These are phyloP conservation scores for Vicia sativa DNA, from an alignment of 306 rosid species.

Conservation along the genomic window DNA sequence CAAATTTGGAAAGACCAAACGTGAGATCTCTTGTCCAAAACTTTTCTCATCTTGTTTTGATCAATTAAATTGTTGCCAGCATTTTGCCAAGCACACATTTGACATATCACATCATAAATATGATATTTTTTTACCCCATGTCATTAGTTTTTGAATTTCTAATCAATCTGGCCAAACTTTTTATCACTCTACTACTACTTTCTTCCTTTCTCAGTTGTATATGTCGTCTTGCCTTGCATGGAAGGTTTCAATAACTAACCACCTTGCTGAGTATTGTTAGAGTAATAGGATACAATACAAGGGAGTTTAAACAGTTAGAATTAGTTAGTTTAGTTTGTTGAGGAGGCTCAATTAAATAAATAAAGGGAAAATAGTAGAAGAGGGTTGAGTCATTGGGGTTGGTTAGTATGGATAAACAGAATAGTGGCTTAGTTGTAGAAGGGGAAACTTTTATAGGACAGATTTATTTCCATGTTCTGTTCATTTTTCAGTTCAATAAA, in stretches of 20 bases:
- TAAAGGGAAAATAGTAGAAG: slow-evolving; percentile 1
- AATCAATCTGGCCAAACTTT: slow-evolving; percentile 1
- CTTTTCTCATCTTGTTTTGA: slow-evolving; percentile 26
- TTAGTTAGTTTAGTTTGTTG: slow-evolving; percentile 4
- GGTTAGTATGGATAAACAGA: slow-evolving; percentile 11
- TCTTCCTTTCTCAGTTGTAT: slow-evolving; percentile 8
- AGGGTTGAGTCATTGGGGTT: not conserved
- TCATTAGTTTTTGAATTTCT: slow-evolving; percentile 14
- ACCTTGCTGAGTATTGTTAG: slow-evolving; percentile 10
- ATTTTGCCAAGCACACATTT: slow-evolving; percentile 19
- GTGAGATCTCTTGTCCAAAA: slow-evolving; percentile 57
- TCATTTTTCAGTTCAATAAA: slow-evolving; percentile 5
- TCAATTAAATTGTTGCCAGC: slow-evolving; percentile 26
- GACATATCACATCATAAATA: slow-evolving; percentile 15
- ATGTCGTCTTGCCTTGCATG: slow-evolving; percentile 20
- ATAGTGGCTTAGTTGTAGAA: not conserved
- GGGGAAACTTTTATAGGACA: slow-evolving; percentile 4
- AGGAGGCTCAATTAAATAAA: not conserved
- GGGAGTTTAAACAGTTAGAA: slow-evolving; percentile 6
- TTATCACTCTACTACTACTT: slow-evolving; percentile 18
- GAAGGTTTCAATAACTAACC: slow-evolving; percentile 14
- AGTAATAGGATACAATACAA: not conserved
- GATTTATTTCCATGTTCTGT: slow-evolving; percentile 12
- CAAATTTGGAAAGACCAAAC: slow-evolving; percentile 99
- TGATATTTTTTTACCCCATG: slow-evolving; percentile 8